Evolutionary conservation across 352 stramenopile genomes (phyloP).

Genomic region (Globisporangium echinulatum): DNA sequence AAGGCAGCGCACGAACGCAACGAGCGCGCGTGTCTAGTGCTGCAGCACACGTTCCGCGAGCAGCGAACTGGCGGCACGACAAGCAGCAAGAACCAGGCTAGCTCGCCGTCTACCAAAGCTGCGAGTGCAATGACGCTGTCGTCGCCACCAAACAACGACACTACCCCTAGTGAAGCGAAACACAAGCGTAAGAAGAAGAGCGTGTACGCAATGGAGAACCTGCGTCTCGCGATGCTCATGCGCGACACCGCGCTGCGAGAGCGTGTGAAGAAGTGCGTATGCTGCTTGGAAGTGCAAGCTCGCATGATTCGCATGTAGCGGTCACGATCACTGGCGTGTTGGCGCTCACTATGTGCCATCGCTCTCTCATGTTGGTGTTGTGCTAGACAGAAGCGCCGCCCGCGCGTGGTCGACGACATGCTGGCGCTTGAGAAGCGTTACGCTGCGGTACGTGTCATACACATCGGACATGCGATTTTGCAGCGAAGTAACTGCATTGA

Average conservation of each 20-base stretch:
- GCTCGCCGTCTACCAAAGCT: not conserved
- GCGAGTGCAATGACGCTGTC: no score
- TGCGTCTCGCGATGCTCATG: constrained; percentile 40
- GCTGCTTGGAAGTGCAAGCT: no score
- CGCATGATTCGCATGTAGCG: no score
- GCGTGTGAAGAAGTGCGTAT: constrained; percentile 29
- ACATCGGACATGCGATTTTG: not conserved
- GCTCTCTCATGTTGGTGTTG: not conserved
- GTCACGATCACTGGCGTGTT: not conserved
- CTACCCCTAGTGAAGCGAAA: not conserved
- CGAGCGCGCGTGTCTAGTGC: constrained; percentile 13
- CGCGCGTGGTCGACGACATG: constrained; percentile 71
- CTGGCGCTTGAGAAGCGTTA: constrained; percentile 55
- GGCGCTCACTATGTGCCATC: not conserved
- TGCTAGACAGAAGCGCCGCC: constrained; percentile 41
- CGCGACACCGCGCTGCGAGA: constrained; percentile 32
- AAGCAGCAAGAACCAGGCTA: constrained; percentile 2
- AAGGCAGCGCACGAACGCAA: not conserved
- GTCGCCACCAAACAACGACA: no score
- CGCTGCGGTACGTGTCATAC: constrained; percentile 16
- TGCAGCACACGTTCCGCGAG: not conserved
- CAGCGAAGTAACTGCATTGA: no score
- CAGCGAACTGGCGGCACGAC: no score
- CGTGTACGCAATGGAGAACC: constrained; percentile 63
- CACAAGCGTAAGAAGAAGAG: constrained; percentile 15